A percentile compares a stretch with the other conserved stretches of the same genome.
Conservation (phyloP, 1,284 basidiomycete genomes). For the Rhizoctonia solani region DNA sequence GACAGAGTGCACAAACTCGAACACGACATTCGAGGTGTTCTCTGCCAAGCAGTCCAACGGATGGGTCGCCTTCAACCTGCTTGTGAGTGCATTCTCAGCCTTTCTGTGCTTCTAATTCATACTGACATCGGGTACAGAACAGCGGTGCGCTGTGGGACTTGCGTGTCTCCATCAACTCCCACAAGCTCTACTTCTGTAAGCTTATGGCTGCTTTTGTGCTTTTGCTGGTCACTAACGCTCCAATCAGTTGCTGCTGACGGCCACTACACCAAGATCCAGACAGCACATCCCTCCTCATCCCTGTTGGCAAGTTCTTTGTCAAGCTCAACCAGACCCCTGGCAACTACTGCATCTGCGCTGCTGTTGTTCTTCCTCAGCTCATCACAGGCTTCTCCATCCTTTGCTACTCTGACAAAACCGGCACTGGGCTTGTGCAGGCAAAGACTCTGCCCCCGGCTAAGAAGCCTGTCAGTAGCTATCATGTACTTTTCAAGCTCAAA, state of each 20-base stretch:
- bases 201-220: not conserved
- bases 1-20: constrained; percentile 11
- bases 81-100: not conserved
- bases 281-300: constrained; percentile 23
- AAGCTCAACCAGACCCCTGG: no score
- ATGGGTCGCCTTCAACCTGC: constrained; percentile 19
- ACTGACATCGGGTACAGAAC: not conserved
- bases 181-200: constrained; percentile 26
- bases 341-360: no score
- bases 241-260: constrained; percentile 30
- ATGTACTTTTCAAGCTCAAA: no score
- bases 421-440: no score
- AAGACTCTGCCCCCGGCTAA: no score
- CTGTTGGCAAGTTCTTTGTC: constrained; percentile 32
- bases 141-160: constrained; percentile 15
- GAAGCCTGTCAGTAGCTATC: no score
- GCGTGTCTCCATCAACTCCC: constrained; percentile 20
- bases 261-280: constrained; percentile 15
- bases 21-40: constrained; percentile 8
- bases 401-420: no score
- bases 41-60: constrained; percentile 6
- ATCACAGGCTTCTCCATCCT: no score
- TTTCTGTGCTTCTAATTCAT: no score
- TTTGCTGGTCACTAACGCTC: not conserved
- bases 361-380: no score